Evolutionary conservation across 1,139 yeast genomes (phyloP), one percentile per base, ranked within the genome.

Genomic region (Kluyveromyces sp.): DNA sequence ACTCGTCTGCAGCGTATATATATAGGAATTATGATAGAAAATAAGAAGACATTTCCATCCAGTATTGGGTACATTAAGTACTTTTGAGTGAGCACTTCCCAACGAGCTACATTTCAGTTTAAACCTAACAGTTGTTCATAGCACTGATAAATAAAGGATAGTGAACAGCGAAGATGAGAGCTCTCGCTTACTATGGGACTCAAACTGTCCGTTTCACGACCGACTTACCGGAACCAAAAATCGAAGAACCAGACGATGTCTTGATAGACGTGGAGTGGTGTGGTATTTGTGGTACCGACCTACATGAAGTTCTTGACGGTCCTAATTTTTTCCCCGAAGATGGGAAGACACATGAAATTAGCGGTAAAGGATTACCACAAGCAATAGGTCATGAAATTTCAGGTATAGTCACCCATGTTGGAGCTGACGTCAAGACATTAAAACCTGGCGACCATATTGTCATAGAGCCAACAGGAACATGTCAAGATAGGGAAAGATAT

Each of bases 361-460:
- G 50, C 57, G 68, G 68, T 7, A 52, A 55, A 26, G 51, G 46
- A 34, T 50, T 61, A 10, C 75, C 74, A 3, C 53, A 65, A 41
- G 63, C 70, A 39, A 59, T 82, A 68, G 88, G 88, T 10, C 88
- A 81, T 57, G 88, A 81, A 57, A 66, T 68, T 48, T 58, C 71
- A 2, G 77, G 75, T 32, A 56, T 64, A 7, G 68, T 72, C 25
- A 44, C 57, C 21, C 65, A 57, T 26, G 58, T 71, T 15, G 76
- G 76, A 29, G 25, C 55, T 2, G 56, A 45, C 6, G 76, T 71
- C 4, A 57, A 59, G 1, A 51, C 56, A 15, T 59, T 69, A 25
- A 56, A 66, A 45, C 57, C 57, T 15, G 75, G 74, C 26, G 74
- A 71, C 52, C 64, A 64, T 37, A 75, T 73, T 41, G 75, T 72